Evolutionary conservation across 768 basidiomycete species (phyloP), one percentile per base, ranked within the genome.

Genomic region (Lentinus tigrinus): DNA sequence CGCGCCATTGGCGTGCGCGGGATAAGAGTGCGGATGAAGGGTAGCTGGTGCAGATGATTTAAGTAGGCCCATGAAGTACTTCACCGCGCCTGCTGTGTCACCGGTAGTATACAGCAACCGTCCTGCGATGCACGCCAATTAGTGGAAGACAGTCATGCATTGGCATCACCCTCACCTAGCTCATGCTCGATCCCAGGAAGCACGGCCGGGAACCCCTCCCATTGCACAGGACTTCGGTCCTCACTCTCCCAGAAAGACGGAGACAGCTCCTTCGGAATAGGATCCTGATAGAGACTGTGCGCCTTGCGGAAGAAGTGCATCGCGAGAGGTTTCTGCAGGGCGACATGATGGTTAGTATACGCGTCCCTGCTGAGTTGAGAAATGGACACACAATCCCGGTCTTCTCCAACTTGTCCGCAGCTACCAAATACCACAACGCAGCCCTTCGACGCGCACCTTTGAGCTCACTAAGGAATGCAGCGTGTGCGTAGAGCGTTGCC

Each of bases 31-130:
- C 6, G 61, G 62, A 31, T 31, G 31, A 31, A 11, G 31, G 19
- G 62, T 61, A 11, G 54, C 59, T 11, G 58, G 64, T 43, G 61
- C 52, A 40, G 66, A 65, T 3, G 81, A 75, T 52, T 82, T 54
- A 21, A 98, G 76, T 16, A 96, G 75, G 1, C 82, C 79, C 19
- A 96, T 70, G 69, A 98, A 98, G 57, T 89, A 81, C 42, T 78
- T 75, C 26, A 95, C 86, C 8, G 96, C 94, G 7, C 81, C 83
- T 46, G 79, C 78, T 26, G 89, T 81, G 66, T 95, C 85, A 11
- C 95, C 95, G n/a, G 90, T 88, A 1, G 92, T 93, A 70, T 97
- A 98, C 38, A 94, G 75, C 60, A 98, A 74, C 39, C 95, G 81
- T 34, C 93, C 96, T 93, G 52, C 28, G 54, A 54, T 28, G 34